Evolutionary conservation across 495 filamentous ascomycete genomes (phyloP), one percentile per base, ranked within the genome.

Genomic region (Hyaloscypha bicolor): DNA sequence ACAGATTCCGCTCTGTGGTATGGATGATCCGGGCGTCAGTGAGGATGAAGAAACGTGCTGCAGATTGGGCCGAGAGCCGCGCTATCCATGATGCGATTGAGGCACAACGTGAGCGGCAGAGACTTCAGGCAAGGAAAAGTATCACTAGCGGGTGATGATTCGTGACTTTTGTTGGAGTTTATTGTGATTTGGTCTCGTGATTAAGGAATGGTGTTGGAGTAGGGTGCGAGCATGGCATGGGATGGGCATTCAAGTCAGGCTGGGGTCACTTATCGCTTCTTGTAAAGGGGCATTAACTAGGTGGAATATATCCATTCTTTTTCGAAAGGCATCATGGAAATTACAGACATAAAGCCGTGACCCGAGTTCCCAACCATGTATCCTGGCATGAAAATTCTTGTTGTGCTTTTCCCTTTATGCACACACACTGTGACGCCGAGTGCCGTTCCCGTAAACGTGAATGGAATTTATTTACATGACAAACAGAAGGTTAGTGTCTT

Each of bases 401-500:
- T 22, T 56, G 65, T 62, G 58, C 51, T 63, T 64, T 62, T 69
- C 63, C 32, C 62, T 37, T 9, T 65, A 39, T 69, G 62, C 25
- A 25, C 62, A 66, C 63, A 63, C 29, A 45, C 55, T n/a, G 45
- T 65, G 55, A 72, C 63, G 70, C 70, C 66, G 32, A 42, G 31
- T 66, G 4, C 52, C 62, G 30, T 22, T 12, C 29, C 19, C 30
- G 19, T 9, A 21, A 35, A n/a, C 6, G 25, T 33, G 31, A 30
- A 64, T 25, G 42, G 16, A 29, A 64, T 9, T 25, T 66, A 70
- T 71, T 71, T 74, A 74, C 69, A 74, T 66, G n/a, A 74, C 67
- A 51, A 74, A 74, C 11, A 71, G 65, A 16, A 74, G 63, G 52
- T 75, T 72, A 21, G 72, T 74, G 39, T 74, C 72, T 74, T 29